Evolutionary conservation across 2,329 filamentous ascomycete species (phyloP), one percentile per base, ranked within the genome.

Genomic region (Aspergillus hiratsukae): DNA sequence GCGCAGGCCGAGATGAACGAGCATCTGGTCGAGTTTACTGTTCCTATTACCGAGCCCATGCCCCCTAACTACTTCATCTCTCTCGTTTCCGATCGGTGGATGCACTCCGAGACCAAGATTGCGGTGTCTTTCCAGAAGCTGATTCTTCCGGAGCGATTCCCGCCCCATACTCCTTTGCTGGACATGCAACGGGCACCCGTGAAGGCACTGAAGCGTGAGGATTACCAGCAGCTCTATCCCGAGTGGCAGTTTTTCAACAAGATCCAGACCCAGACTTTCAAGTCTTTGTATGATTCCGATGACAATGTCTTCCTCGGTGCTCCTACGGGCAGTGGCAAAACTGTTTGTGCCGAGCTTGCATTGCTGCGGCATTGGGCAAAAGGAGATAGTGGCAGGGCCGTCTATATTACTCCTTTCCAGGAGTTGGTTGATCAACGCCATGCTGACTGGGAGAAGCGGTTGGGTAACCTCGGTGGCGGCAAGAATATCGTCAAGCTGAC

Each of bases 31-130:
- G 94, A 99, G 65, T 94, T 99, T 66, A 97, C 93, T 0, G 93
- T 97, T 3, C 90, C 94, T 0, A 96, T 99, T 64, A 92, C 91
- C 0, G 94, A 99, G 65, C 95, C 95, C 0, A 96, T 97, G 89
- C 94, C 94, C 14, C 94, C 95, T 0, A 96, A 99, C 73, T 99
- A 99, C 78, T 99, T 99, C 76, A 91, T 99, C 66, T 94, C 91
- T 0, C 84, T 99, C 41, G 78, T 97, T 21, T 97, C 93, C 3
- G 94, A 99, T 73, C 83, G 94, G 64, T 99, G 94, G 94, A 97
- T 99, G 91, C 91, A 96, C 71, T 91, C 93, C 0, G 92, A 99
- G 76, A 96, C 92, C 1, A 91, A 92, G 70, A 80, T 99, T 53
- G 88, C 93, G 0, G 88, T 99, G 1, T 93, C 92, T 0, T 97